Base-by-base conservation (phyloP, 1,139 yeast genomes). In the Wickerhamomyces sp. region DNA sequence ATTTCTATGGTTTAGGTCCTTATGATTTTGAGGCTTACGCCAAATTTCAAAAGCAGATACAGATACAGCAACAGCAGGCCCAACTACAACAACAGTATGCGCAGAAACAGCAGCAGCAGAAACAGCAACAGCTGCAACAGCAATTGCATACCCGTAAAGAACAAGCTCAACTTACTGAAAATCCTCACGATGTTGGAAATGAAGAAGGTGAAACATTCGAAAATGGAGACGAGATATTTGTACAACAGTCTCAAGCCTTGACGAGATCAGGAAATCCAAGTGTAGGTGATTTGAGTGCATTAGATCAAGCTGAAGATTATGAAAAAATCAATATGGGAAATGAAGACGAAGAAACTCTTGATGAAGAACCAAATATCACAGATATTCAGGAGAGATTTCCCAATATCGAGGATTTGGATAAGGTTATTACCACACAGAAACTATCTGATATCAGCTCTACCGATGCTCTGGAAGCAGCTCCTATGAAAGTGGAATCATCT, bases 1-100 rank as follows among this genome's bases (percentile, higher is more conserved):
- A 68, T 46, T 54, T 56, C 26, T 66, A 63, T 47, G 60, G 57
- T 2, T 32, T 46, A 25, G 73, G 72, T 2, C 59, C 66, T n/a
- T 65, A 65, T 42, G 58, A 66, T 38, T 66, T 61, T 40, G 63
- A 61, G 8, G 59, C 56, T 14, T 66, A 64, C 40, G 52, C 62
- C 3, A 45, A 49, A 31, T 64, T 63, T 37, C 69, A 65, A 40
- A 58, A 56, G 16, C 60, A 60, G 21, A 37, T 64, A 13, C 60
- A 57, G 33, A 24, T 59, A 2, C 51, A 49, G 18, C 54, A 49
- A 21, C 49, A 46, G 24, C 64, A 62, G 33, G 61, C 59, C 34
- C 48, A 53, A 28, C 24, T 60, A 54, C 16, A 43, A 40, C 35
- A 56, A 42, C 43, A 35, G 26, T 39, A 41, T n/a, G 25, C 8